A percentile compares a stretch with the other conserved stretches of the same genome.
Evolutionary conservation across 1,284 basidiomycete genomes (phyloP).

Genomic region (Earliella scabrosa): DNA sequence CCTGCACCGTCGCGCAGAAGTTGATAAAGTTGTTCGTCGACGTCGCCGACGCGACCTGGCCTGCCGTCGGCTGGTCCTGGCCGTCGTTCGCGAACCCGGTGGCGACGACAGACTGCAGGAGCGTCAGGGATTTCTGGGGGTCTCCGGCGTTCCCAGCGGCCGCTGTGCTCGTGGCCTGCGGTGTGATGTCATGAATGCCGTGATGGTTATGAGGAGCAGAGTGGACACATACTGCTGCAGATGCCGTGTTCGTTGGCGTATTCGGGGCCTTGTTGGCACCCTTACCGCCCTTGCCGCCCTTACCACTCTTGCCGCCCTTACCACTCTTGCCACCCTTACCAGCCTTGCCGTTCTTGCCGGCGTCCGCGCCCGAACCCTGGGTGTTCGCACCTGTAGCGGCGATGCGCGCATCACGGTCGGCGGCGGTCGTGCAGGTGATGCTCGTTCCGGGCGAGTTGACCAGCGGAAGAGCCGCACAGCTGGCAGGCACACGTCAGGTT

Average conservation of each 20-base stretch:
- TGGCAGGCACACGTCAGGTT: conserved; percentile 26
- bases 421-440: conserved; percentile 49
- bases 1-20: conserved; percentile 41
- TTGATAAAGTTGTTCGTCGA: conserved; percentile 63
- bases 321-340: background rate
- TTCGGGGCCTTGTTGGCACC: background rate
- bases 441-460: conserved; percentile 47
- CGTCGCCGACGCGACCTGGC: conserved; percentile 48
- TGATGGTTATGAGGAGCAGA: conserved; percentile 12
- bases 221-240: too few species aligned
- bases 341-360: background rate
- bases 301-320: background rate
- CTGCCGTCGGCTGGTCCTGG: conserved; percentile 45
- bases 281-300: background rate
- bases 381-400: conserved; percentile 43
- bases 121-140: conserved; percentile 37
- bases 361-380: background rate
- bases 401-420: conserved; percentile 44
- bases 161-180: too few species aligned
- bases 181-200: background rate
- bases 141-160: conserved; percentile 24
- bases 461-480: conserved; percentile 59
- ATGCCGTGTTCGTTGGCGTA: conserved; percentile 4
- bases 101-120: conserved; percentile 30
- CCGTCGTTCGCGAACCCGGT: conserved; percentile 40